Percentiles rank a stretch among this genome's conserved stretches.
Evolutionary conservation across 495 filamentous ascomycete species (phyloP).

Genomic region (Eremomyces bilateralis): DNA sequence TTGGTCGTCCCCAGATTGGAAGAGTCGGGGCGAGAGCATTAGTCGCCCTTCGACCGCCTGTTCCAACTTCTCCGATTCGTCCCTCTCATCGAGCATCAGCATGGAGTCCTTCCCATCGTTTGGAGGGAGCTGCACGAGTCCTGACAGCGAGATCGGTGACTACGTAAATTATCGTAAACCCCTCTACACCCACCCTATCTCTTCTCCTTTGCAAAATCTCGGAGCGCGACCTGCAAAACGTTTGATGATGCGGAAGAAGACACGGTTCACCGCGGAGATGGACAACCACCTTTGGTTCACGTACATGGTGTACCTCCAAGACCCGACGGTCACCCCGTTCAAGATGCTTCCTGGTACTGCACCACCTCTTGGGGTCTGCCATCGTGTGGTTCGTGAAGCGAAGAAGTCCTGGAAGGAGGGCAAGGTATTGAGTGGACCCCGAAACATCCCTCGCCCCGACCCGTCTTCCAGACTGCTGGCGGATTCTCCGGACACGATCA

Average conservation of each 20-base stretch:
- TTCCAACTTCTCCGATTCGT: constrained; percentile 47
- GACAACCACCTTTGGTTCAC: constrained; percentile 85
- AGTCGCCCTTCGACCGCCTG: constrained; percentile 34
- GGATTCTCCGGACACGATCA: constrained; percentile 21
- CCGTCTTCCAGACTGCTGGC: constrained; percentile 8
- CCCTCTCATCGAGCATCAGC: constrained; percentile 43
- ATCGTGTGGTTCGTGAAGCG: constrained; percentile 69
- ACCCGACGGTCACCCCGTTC: constrained; percentile 85
- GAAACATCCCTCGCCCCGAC: neutral
- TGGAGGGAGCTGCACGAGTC: constrained; percentile 47
- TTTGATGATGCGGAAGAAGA: constrained; percentile 13
- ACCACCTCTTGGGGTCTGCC: constrained; percentile 75
- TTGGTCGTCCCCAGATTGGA: too few species aligned
- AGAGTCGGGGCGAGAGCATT: constrained; percentile 15
- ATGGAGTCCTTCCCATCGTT: constrained; percentile 39
- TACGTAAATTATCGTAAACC: too few species aligned
- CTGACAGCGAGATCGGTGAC: constrained; percentile 39
- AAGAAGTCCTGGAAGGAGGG: constrained; percentile 60
- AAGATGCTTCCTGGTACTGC: constrained; percentile 69
- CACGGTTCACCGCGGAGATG: constrained; percentile 67
- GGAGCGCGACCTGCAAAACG: constrained; percentile 10
- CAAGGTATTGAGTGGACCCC: constrained; percentile 4
- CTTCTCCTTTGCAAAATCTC: constrained; percentile 9
- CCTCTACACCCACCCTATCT: too few species aligned
- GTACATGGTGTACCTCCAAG: constrained; percentile 68